Evolutionary conservation across 495 filamentous ascomycete genomes (phyloP).

Genomic region (Podospora appendiculata): DNA sequence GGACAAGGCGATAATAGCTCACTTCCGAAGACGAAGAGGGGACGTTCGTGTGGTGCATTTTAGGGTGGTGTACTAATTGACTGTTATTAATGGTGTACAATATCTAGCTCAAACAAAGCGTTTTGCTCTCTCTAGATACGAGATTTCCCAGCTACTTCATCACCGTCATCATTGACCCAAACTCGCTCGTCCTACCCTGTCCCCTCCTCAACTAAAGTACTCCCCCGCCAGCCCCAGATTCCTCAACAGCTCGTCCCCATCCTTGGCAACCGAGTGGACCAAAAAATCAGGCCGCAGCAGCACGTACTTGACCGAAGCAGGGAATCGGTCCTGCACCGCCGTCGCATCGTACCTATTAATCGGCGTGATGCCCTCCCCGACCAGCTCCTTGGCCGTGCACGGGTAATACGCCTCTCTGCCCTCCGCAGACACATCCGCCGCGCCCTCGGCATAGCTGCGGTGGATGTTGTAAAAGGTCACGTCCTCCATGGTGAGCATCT

Average conservation of each 20-base stretch:
- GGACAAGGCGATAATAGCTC: too few relatives aligned
- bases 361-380: not conserved
- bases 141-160: too few relatives aligned
- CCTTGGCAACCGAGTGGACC: conserved; percentile 2
- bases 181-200: too few relatives aligned
- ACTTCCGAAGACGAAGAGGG: too few relatives aligned
- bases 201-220: not conserved
- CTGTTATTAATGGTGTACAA: too few relatives aligned
- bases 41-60: too few relatives aligned
- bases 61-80: too few relatives aligned
- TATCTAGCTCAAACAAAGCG: too few relatives aligned
- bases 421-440: not conserved
- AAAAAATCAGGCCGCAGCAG: conserved; percentile 1
- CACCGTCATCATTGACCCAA: not conserved
- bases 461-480: not conserved
- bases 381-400: conserved; percentile 3
- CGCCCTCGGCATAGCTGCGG: not conserved
- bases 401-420: conserved; percentile 1
- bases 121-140: too few relatives aligned
- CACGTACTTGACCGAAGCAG: not conserved
- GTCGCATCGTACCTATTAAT: not conserved
- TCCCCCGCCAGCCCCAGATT: not conserved
- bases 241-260: not conserved
- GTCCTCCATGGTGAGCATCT: conserved; percentile 3
- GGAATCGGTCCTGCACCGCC: not conserved